Evolutionary conservation across 306 rosid species (phyloP).

Genomic region (Mimosa pudica): DNA sequence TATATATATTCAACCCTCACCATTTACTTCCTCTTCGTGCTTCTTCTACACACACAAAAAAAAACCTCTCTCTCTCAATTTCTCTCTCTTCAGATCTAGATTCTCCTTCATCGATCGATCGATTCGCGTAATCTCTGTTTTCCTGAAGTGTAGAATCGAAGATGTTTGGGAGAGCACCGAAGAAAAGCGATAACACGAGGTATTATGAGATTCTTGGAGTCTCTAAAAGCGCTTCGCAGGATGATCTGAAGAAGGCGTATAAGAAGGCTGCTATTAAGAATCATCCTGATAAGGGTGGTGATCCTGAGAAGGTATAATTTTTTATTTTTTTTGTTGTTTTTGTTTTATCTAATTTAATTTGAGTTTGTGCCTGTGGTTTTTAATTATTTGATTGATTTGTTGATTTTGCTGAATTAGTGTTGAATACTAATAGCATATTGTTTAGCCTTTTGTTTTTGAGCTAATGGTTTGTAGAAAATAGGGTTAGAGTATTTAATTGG

Average conservation of each 20-base stretch:
- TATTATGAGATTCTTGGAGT: conserved; percentile 80
- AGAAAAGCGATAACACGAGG: conserved; percentile 73
- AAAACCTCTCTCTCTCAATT: no score
- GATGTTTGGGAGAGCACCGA: conserved; percentile 79
- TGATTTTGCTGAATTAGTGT: no score
- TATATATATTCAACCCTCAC: background rate
- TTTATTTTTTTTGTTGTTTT: no score
- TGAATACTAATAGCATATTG: no score
- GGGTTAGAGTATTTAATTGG: no score
- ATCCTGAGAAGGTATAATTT: conserved; percentile 71
- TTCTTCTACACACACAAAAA: background rate
- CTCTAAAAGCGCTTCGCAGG: conserved; percentile 70
- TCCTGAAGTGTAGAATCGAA: background rate
- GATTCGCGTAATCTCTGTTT: background rate
- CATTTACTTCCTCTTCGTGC: background rate
- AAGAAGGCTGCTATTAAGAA: conserved; percentile 85
- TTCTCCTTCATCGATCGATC: conserved; percentile 9
- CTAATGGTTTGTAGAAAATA: no score
- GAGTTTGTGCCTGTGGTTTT: no score
- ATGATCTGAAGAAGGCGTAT: conserved; percentile 88
- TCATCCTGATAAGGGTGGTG: conserved; percentile 94
- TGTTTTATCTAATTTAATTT: no score
- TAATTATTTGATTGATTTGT: no score
- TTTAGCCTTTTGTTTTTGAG: no score
- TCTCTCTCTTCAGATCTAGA: conserved; percentile 27